Evolutionary conservation across 2,329 filamentous ascomycete species (phyloP).

Genomic region (Penicillium sp.): DNA sequence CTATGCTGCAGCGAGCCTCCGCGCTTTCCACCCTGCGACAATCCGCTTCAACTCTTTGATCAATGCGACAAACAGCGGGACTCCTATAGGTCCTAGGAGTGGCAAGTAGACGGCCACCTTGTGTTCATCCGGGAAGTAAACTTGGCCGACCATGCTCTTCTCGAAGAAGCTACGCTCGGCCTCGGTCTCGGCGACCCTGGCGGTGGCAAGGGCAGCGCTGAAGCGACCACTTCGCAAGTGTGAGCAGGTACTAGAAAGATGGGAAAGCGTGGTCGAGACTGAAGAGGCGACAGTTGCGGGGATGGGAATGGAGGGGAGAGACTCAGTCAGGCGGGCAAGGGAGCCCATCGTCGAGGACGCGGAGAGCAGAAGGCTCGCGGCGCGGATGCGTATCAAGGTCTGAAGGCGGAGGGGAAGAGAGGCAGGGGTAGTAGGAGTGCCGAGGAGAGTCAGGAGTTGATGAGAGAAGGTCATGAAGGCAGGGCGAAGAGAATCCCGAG

Average conservation of each 20-base stretch:
- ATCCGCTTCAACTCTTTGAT: constrained; percentile 73
- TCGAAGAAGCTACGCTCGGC: constrained; percentile 96
- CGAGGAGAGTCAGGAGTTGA: constrained; percentile 83
- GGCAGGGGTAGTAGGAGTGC: constrained; percentile 71
- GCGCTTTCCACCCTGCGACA: constrained; percentile 31
- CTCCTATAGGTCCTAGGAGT: constrained; percentile 82
- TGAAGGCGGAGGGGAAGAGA: constrained; percentile 83
- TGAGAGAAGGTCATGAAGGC: constrained; percentile 87
- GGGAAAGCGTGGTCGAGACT: constrained; percentile 73
- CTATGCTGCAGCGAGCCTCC: constrained; percentile 11
- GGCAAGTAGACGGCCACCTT: constrained; percentile 96
- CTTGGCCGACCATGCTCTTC: constrained; percentile 97
- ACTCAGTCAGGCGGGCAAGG: constrained; percentile 77
- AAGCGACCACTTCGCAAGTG: constrained; percentile 62
- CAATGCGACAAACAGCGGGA: constrained; percentile 80
- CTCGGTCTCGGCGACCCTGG: constrained; percentile 79
- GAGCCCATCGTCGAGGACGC: constrained; percentile 94
- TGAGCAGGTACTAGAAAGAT: constrained; percentile 74
- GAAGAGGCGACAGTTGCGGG: constrained; percentile 82
- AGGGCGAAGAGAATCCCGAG: constrained; percentile 66
- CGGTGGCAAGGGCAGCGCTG: constrained; percentile 70
- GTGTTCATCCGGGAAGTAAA: constrained; percentile 98
- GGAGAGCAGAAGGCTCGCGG: constrained; percentile 79
- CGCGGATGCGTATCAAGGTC: constrained; percentile 79
- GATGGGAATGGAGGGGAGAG: constrained; percentile 86